Percentiles rank a stretch among this genome's conserved stretches.
phyloP scores from a whole-genome alignment of 345 rosid genomes.

The Angophora floribunda region DNA sequence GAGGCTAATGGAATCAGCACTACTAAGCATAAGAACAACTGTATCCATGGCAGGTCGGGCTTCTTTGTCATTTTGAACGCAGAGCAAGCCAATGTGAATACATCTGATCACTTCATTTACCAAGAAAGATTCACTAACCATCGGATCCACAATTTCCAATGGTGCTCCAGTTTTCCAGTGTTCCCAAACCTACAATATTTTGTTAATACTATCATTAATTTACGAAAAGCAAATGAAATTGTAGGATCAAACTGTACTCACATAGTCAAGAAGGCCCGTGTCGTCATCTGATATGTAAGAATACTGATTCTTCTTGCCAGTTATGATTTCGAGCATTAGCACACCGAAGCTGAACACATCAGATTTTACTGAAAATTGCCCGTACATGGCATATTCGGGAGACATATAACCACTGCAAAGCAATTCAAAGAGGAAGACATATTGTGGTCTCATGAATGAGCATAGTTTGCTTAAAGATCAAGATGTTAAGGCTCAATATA shows the following conservation, averaged over 20 bases:
- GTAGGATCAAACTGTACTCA: not conserved
- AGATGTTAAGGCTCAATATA: too few species aligned
- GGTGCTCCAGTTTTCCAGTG: too few species aligned
- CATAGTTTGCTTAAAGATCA: too few species aligned
- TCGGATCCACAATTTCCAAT: too few species aligned
- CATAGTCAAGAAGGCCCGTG: not conserved
- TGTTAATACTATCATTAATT: too few species aligned
- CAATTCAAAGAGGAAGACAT: not conserved
- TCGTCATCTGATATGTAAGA: not conserved
- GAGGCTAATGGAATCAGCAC: not conserved
- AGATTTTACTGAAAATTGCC: not conserved
- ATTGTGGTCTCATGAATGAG: too few species aligned
- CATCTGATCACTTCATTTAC: too few species aligned
- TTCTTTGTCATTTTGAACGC: slow-evolving; percentile 1
- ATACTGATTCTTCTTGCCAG: not conserved
- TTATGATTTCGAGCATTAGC: not conserved
- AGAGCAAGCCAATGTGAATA: too few species aligned
- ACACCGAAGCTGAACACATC: not conserved
- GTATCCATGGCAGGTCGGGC: slow-evolving; percentile 11
- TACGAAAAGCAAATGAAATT: not conserved
- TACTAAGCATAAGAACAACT: slow-evolving; percentile 9
- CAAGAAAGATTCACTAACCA: too few species aligned
- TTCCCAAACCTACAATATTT: too few species aligned
- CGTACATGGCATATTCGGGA: not conserved
- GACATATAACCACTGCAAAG: not conserved